Conservation (phyloP, 148 eudicot species). For the Persicaria tinctoria region DNA sequence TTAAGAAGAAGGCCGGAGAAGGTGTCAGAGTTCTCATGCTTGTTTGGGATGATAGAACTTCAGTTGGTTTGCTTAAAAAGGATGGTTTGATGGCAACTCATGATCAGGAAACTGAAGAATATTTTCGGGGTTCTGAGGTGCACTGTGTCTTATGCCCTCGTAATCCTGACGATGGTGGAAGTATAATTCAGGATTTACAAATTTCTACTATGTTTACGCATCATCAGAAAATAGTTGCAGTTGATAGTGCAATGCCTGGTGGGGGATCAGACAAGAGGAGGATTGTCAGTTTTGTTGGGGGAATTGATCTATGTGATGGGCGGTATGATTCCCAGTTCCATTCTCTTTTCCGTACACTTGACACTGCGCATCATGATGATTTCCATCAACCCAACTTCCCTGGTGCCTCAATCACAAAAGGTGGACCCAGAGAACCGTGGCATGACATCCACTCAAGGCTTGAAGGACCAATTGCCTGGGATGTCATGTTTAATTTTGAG, state of each 20-base stretch:
- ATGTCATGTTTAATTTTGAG: conserved; percentile 72
- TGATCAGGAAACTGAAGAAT: conserved; percentile 54
- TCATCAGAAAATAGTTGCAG: conserved; percentile 73
- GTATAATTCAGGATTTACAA: conserved; percentile 53
- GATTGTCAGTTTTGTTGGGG: conserved; percentile 77
- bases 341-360: conserved; percentile 67
- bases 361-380: conserved; percentile 65
- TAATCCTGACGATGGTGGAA: conserved; percentile 71
- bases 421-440: conserved; percentile 91
- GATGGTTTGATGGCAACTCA: conserved; percentile 84
- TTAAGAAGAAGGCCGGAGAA: conserved; percentile 65
- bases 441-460: conserved; percentile 74
- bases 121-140: conserved; percentile 41
- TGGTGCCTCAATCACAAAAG: conserved; percentile 53
- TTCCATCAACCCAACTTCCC: conserved; percentile 72
- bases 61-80: conserved; percentile 48
- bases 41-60: conserved; percentile 83
- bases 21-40: conserved; percentile 71
- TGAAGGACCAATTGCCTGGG: conserved; percentile 89
- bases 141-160: conserved; percentile 75
- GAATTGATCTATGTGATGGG: conserved; percentile 82
- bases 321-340: conserved; percentile 65
- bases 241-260: conserved; percentile 54
- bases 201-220: conserved; percentile 79
- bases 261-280: conserved; percentile 47